phyloP scores from a whole-genome alignment of 352 stramenopile species.

The Globisporangium nagaii region DNA sequence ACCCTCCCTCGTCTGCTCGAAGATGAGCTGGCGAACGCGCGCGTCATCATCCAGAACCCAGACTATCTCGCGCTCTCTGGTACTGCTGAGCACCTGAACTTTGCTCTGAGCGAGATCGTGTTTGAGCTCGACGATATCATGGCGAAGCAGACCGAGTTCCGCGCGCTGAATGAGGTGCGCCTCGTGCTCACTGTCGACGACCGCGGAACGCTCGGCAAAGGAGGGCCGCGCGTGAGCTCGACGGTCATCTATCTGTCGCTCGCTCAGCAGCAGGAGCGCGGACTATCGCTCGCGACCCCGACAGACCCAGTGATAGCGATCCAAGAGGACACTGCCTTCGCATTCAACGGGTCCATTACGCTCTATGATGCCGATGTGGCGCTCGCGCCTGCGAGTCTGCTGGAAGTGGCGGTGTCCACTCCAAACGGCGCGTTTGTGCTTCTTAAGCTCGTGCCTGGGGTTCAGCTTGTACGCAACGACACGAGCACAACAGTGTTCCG shows the following conservation, averaged over 20 bases:
- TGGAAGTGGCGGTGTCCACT: slow-evolving; percentile 27
- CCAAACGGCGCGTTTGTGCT: slow-evolving; percentile 23
- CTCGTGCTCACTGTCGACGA: slow-evolving; percentile 59
- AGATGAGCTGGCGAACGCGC: slow-evolving; percentile 1
- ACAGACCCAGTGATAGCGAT: slow-evolving; percentile 20
- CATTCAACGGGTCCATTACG: slow-evolving; percentile 26
- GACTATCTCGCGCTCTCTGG: slow-evolving; percentile 32
- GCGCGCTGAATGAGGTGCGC: slow-evolving; percentile 20
- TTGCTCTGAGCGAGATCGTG: slow-evolving; percentile 31
- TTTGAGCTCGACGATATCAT: slow-evolving; percentile 37
- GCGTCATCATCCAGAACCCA: slow-evolving; percentile 1
- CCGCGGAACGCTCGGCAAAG: slow-evolving; percentile 36
- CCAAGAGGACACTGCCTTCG: slow-evolving; percentile 31
- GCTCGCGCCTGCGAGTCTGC: slow-evolving; percentile 13
- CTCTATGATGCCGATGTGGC: slow-evolving; percentile 22
- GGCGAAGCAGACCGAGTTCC: background rate
- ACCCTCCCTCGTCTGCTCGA: slow-evolving; percentile 22
- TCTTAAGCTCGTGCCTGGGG: slow-evolving; percentile 1
- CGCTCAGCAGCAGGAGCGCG: background rate
- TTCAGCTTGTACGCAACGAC: slow-evolving; percentile 28
- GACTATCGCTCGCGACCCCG: slow-evolving; percentile 7
- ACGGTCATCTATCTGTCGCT: slow-evolving; percentile 24
- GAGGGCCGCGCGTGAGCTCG: slow-evolving; percentile 38
- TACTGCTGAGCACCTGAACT: slow-evolving; percentile 30
- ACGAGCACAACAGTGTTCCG: slow-evolving; percentile 23